Conservation (phyloP, 2,329 filamentous ascomycete species). For the Aspergillus latus region DNA sequence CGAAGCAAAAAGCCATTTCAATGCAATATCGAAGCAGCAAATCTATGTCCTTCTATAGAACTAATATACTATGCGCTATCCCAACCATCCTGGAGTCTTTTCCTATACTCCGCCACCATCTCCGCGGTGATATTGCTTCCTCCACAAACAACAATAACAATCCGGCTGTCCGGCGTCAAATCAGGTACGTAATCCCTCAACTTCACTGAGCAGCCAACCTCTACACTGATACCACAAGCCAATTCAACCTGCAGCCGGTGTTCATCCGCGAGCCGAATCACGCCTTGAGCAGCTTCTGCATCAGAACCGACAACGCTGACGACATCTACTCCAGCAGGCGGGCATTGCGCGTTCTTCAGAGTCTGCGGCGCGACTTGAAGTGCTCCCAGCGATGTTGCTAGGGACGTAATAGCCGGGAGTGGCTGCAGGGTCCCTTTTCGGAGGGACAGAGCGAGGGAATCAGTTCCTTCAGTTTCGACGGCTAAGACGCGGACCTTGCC, state of each 20-base stretch:
- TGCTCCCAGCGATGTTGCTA: conserved; percentile 70
- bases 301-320: conserved; percentile 65
- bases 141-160: conserved; percentile 40
- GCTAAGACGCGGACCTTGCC: conserved; percentile 56
- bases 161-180: conserved; percentile 31
- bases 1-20: too few species aligned
- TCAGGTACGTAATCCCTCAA: conserved; percentile 29
- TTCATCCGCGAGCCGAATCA: conserved; percentile 73
- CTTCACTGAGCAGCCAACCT: conserved; percentile 26
- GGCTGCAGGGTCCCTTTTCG: conserved; percentile 54
- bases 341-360: conserved; percentile 59
- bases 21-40: too few species aligned
- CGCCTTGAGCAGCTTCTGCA: conserved; percentile 73
- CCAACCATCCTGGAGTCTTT: conserved; percentile 40
- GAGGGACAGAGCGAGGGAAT: conserved; percentile 64
- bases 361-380: conserved; percentile 62
- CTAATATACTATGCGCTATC: neutral
- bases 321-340: conserved; percentile 45
- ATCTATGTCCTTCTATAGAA: too few species aligned
- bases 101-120: conserved; percentile 52
- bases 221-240: conserved; percentile 76
- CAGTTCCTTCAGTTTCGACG: conserved; percentile 71
- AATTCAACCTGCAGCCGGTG: conserved; percentile 75
- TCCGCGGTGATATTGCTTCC: conserved; percentile 54
- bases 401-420: conserved; percentile 67